Percentiles rank a stretch among this genome's conserved stretches.
phyloP scores from a whole-genome alignment of 1,284 basidiomycete genomes.

The Melampsora americana region DNA sequence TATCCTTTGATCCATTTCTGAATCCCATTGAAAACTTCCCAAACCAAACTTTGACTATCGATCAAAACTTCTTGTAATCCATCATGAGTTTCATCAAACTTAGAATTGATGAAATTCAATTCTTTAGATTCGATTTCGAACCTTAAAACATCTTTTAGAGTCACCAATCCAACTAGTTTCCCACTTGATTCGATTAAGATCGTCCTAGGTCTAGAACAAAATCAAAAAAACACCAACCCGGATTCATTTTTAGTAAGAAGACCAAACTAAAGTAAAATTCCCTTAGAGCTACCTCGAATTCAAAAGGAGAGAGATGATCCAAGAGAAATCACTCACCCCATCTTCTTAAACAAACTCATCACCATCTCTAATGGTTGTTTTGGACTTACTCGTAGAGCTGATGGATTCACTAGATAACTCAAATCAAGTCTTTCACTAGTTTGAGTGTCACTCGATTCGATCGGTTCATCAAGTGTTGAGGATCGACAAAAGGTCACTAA shows the following conservation, averaged over 20 bases:
- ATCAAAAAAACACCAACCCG: slow-evolving; percentile 21
- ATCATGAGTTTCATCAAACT: slow-evolving; percentile 26
- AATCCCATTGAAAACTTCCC: neutral
- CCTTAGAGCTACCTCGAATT: no score
- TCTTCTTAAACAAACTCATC: slow-evolving; percentile 89
- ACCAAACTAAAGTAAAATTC: no score
- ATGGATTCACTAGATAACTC: slow-evolving; percentile 52
- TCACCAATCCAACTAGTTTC: slow-evolving; percentile 76
- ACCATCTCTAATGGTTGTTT: slow-evolving; percentile 91
- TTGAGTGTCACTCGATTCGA: neutral
- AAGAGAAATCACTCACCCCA: slow-evolving; percentile 68
- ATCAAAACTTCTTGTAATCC: slow-evolving; percentile 52
- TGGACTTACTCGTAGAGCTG: slow-evolving; percentile 86
- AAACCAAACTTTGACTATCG: slow-evolving; percentile 45
- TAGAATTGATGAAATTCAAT: neutral
- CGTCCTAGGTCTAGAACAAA: slow-evolving; percentile 70
- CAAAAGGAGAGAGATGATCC: no score
- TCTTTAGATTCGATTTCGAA: slow-evolving; percentile 21
- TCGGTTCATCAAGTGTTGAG: neutral
- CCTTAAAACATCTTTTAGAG: slow-evolving; percentile 85
- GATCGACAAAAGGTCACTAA: neutral
- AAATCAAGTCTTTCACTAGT: slow-evolving; percentile 22
- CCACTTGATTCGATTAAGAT: slow-evolving; percentile 87
- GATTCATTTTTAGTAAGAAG: no score
- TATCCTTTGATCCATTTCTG: slow-evolving; percentile 25